phyloP scores from a whole-genome alignment of 108 stramenopile species.

The Pseudonitzschia multiseries region DNA sequence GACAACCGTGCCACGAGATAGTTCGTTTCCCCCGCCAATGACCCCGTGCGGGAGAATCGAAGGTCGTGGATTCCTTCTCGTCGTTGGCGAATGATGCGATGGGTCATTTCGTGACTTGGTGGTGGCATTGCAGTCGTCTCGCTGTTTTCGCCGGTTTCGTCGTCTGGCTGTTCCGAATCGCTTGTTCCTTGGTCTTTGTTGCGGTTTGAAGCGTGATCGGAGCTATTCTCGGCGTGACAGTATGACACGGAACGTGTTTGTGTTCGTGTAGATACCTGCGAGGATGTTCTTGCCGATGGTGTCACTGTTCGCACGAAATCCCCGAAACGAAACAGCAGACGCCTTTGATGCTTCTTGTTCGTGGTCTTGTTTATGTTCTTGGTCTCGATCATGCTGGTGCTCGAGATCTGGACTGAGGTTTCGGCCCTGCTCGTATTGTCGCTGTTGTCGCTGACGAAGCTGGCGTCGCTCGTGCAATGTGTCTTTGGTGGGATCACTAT shows the following conservation, averaged over 20 bases:
- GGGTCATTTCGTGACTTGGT: neutral
- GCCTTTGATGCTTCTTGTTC: neutral
- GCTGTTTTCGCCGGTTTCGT: neutral
- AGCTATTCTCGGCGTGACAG: neutral
- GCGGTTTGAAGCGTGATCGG: neutral
- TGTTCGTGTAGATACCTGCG: neutral
- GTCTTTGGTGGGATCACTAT: too few species aligned
- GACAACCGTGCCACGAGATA: neutral
- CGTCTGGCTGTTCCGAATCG: neutral
- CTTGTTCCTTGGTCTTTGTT: neutral
- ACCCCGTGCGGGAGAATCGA: neutral
- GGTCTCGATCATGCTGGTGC: neutral
- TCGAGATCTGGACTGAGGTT: neutral
- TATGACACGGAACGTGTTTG: neutral
- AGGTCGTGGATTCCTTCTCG: neutral
- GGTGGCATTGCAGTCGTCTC: slow-evolving; percentile 1
- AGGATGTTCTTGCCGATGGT: neutral
- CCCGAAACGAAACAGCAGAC: neutral
- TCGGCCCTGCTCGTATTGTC: too few species aligned
- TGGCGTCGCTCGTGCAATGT: too few species aligned
- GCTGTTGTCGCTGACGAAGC: too few species aligned
- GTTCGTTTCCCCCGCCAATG: too few species aligned
- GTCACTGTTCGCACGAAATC: neutral
- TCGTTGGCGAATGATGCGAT: slow-evolving; percentile 2
- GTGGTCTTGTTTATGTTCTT: neutral